Conservation (phyloP, 176 grass and related monocot species). For the Carex cristatella region DNA sequence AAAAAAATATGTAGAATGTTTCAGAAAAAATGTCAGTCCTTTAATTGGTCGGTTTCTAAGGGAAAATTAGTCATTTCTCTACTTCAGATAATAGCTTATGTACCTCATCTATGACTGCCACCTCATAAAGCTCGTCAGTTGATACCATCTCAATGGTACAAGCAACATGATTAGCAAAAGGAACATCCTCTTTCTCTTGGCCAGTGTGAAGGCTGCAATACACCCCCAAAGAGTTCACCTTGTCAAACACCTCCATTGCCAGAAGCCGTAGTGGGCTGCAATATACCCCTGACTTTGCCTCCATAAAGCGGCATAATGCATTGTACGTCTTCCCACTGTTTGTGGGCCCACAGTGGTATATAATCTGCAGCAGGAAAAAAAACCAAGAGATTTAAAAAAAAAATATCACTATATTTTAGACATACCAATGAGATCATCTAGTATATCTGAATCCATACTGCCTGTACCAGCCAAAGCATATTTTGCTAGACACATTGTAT, state of each 20-base stretch:
- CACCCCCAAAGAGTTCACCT: constrained; percentile 64
- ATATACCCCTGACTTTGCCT: constrained; percentile 59
- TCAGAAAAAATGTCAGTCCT: too few relatives aligned
- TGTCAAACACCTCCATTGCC: constrained; percentile 94
- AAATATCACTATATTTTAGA: too few relatives aligned
- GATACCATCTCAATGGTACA: constrained; percentile 83
- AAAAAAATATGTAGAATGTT: too few relatives aligned
- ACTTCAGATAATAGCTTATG: background rate
- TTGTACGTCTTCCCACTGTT: constrained; percentile 98
- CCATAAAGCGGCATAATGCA: constrained; percentile 56
- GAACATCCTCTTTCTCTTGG: constrained; percentile 71
- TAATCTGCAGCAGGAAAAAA: background rate
- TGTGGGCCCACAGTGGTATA: constrained; percentile 90
- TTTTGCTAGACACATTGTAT: too few relatives aligned
- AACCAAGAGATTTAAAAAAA: too few relatives aligned
- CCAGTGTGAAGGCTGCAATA: constrained; percentile 88
- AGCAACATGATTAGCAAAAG: constrained; percentile 70
- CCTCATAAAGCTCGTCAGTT: constrained; percentile 67
- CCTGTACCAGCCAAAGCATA: too few relatives aligned
- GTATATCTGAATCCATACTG: too few relatives aligned
- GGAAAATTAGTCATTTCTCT: too few relatives aligned
- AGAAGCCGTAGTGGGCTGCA: constrained; percentile 93
- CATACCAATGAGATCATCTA: too few relatives aligned
- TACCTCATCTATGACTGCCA: constrained; percentile 82
- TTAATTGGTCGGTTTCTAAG: too few relatives aligned